phyloP scores from a whole-genome alignment of 805 yeast species.

The Groenewaldozyma tartarivorans region DNA sequence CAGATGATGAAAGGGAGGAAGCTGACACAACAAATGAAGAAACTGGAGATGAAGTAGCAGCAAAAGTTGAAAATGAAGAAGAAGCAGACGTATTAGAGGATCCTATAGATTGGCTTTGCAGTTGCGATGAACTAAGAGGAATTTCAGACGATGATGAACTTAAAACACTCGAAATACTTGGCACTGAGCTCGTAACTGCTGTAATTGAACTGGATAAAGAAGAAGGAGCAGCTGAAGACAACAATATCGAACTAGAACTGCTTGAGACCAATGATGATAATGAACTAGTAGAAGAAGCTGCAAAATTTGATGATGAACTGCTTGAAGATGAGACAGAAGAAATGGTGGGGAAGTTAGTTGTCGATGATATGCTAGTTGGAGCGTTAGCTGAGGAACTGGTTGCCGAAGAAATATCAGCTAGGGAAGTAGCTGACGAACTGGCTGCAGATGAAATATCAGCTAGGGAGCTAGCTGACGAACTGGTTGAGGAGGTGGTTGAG shows the following conservation, averaged over 20 bases:
- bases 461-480: not conserved
- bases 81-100: not conserved
- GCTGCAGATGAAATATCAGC: constrained; percentile 1
- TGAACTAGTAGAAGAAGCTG: constrained; percentile 14
- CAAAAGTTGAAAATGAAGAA: constrained; percentile 1
- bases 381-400: constrained; percentile 9
- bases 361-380: constrained; percentile 21
- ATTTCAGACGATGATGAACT: not conserved
- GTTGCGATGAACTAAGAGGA: not conserved
- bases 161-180: constrained; percentile 4
- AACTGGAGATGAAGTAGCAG: constrained; percentile 3
- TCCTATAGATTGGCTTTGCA: not conserved
- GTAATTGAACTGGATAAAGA: constrained; percentile 7
- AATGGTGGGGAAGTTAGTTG: constrained; percentile 22
- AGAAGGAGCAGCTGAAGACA: constrained; percentile 13
- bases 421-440: constrained; percentile 38
- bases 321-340: constrained; percentile 15
- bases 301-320: no score
- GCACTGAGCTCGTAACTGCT: not conserved
- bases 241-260: no score
- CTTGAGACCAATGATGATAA: not conserved
- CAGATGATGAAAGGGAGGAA: not conserved
- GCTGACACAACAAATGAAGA: no score
- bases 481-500: not conserved
- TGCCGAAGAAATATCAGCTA: constrained; percentile 56